phyloP scores from a whole-genome alignment of 768 basidiomycete species.

The Strobilomyces dryophilus region DNA sequence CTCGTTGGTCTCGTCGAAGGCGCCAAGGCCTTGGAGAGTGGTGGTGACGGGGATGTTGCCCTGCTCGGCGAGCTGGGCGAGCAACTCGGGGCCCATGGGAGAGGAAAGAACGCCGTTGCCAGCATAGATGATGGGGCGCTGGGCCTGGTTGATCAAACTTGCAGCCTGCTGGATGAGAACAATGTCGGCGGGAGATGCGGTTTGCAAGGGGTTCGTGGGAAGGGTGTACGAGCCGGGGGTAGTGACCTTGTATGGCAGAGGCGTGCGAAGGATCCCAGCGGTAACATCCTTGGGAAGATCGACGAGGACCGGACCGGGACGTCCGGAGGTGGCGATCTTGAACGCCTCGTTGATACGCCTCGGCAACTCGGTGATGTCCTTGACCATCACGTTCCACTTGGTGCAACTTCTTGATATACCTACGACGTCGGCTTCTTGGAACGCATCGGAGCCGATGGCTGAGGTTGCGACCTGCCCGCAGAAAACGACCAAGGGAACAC shows the following conservation, averaged over 20 bases:
- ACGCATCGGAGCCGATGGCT: conserved; percentile 98
- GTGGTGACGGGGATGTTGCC: conserved; percentile 98
- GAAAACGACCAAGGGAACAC: conserved; percentile 92
- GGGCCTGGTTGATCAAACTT: conserved; percentile 84
- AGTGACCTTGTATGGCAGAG: conserved; percentile 82
- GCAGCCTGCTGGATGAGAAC: conserved; percentile 80
- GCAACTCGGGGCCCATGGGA: conserved; percentile 75
- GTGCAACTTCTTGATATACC: conserved; percentile 97
- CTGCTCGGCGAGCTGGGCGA: conserved; percentile 69
- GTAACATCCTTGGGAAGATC: conserved; percentile 99
- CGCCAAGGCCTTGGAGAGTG: conserved; percentile 92
- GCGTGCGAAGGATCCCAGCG: conserved; percentile 80
- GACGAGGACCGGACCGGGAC: conserved; percentile 96
- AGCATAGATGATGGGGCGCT: conserved; percentile 89
- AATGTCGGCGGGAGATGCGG: conserved; percentile 58
- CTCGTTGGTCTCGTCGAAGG: conserved; percentile 87
- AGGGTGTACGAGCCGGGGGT: conserved; percentile 79
- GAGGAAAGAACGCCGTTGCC: conserved; percentile 87
- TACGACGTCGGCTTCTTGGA: conserved; percentile 97
- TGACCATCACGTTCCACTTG: conserved; percentile 99
- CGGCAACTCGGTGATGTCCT: conserved; percentile 92
- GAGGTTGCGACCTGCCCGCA: conserved; percentile 98
- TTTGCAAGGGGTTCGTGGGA: conserved; percentile 67
- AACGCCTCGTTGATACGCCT: conserved; percentile 98
- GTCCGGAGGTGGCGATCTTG: conserved; percentile 96